Evolutionary conservation across 1,284 basidiomycete genomes (phyloP).

Genomic region (Irpex sp.): DNA sequence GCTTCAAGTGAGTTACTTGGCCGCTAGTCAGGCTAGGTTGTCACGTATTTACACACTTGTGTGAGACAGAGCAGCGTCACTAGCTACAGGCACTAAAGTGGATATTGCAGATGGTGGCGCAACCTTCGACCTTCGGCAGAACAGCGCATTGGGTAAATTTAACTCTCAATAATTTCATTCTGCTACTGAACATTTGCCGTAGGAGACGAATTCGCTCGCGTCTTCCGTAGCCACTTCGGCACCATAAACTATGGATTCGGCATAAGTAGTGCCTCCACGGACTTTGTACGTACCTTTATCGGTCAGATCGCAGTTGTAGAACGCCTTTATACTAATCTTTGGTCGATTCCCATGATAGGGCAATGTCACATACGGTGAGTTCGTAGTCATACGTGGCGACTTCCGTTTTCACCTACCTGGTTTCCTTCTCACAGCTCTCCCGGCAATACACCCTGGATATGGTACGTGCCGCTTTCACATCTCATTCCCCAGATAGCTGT

Average conservation of each 20-base stretch:
- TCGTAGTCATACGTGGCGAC: not conserved
- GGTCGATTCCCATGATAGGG: slow-evolving; percentile 37
- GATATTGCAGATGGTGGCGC: slow-evolving; percentile 25
- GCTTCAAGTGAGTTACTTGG: not conserved
- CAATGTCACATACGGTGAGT: slow-evolving; percentile 58
- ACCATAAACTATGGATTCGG: slow-evolving; percentile 20
- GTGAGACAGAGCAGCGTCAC: slow-evolving; percentile 53
- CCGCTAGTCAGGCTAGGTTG: no score
- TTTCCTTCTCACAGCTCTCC: slow-evolving; percentile 6
- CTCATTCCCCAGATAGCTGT: not conserved
- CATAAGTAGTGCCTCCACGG: slow-evolving; percentile 23
- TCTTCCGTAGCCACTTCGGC: slow-evolving; percentile 21
- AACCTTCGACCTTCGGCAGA: slow-evolving; percentile 56
- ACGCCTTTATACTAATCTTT: not conserved
- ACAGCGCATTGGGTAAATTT: slow-evolving; percentile 45
- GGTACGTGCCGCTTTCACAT: slow-evolving; percentile 36
- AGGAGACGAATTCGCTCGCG: slow-evolving; percentile 26
- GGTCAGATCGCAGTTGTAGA: not conserved
- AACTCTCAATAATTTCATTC: not conserved
- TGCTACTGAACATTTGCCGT: not conserved
- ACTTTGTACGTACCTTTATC: slow-evolving; percentile 21
- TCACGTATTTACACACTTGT: no score
- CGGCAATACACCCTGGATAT: slow-evolving; percentile 53
- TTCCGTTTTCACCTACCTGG: not conserved
- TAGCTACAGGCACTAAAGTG: slow-evolving; percentile 63